phyloP scores from a whole-genome alignment of 2,329 filamentous ascomycete species.

The Fusarium coicis region DNA sequence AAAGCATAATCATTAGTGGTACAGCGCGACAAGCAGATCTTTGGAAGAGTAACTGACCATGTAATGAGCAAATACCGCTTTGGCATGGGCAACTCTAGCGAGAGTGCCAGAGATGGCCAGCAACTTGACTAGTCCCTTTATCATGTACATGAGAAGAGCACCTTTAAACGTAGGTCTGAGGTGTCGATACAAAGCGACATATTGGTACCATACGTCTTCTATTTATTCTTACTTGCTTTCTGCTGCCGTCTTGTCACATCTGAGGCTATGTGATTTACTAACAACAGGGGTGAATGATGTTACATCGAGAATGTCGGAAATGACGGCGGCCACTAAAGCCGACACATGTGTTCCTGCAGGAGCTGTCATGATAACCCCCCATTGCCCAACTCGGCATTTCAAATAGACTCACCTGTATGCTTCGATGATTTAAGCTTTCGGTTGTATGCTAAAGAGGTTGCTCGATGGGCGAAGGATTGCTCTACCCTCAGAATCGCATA shows the following conservation, averaged over 20 bases:
- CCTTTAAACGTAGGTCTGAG: rapidly evolving
- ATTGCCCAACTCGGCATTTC: background rate
- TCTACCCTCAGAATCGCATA: background rate
- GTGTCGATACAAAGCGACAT: background rate
- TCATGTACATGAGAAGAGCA: background rate
- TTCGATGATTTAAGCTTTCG: background rate
- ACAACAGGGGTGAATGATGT: background rate
- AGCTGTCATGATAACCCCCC: background rate
- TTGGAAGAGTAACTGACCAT: rapidly evolving
- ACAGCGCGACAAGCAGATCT: no score
- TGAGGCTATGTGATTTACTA: no score
- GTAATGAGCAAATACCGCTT: background rate
- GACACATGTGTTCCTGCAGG: background rate
- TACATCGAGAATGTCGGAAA: background rate
- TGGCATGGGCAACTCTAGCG: background rate
- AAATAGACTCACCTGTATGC: background rate
- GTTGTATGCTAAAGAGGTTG: no score
- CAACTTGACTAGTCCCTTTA: background rate
- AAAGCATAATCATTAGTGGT: no score
- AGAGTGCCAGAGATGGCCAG: background rate
- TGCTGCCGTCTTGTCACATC: rapidly evolving
- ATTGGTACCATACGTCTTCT: rapidly evolving
- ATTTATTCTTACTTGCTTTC: background rate
- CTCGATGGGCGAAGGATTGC: background rate
- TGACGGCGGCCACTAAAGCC: background rate